Evolutionary conservation across 768 basidiomycete genomes (phyloP).

Genomic region (Suillus weaverae): DNA sequence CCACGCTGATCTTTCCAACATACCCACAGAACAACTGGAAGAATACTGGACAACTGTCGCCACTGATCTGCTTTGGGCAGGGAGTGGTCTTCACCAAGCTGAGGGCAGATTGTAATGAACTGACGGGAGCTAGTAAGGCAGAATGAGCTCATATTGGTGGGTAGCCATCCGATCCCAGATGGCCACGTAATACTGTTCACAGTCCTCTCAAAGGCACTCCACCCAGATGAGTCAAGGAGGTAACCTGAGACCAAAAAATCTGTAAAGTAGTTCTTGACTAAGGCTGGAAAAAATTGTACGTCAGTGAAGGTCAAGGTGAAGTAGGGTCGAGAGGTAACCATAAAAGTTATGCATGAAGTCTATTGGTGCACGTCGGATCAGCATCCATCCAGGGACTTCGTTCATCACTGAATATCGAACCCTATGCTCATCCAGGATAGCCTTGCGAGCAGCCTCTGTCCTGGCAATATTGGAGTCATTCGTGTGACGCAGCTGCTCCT

Average conservation of each 20-base stretch:
- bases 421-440: conserved; percentile 21
- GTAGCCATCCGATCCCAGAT: conserved; percentile 29
- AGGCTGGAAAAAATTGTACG: not conserved
- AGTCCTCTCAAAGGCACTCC: conserved; percentile 26
- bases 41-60: conserved; percentile 24
- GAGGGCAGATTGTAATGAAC: not conserved
- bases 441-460: not conserved
- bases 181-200: conserved; percentile 33
- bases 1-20: conserved; percentile 25
- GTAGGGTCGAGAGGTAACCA: conserved; percentile 12
- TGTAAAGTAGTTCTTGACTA: not conserved
- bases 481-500: no score
- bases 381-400: conserved; percentile 29
- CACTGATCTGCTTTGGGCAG: conserved; percentile 31
- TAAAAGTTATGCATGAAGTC: conserved; percentile 37
- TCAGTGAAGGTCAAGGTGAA: conserved; percentile 13
- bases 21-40: conserved; percentile 29
- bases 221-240: conserved; percentile 25
- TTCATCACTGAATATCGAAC: conserved; percentile 26
- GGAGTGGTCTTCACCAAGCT: no score
- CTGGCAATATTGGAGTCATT: no score
- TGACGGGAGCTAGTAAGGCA: not conserved
- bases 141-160: conserved; percentile 31
- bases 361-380: conserved; percentile 21
- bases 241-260: conserved; percentile 20